These are phyloP conservation scores for Hanseniaspora valbyensis DNA, from an alignment of 805 yeast genomes.

Conservation along the genomic window DNA sequence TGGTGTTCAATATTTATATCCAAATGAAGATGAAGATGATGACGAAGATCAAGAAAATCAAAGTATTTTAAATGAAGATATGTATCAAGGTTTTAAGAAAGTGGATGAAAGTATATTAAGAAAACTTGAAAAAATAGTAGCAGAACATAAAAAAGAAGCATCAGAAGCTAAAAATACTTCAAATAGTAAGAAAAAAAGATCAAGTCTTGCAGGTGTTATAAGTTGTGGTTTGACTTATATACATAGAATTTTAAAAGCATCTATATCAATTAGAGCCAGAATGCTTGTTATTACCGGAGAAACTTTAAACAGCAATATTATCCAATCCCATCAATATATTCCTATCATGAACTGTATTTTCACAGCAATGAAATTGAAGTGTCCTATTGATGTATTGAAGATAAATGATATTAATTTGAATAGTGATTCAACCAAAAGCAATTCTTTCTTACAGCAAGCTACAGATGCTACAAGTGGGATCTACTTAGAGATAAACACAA, in stretches of 20 bases:
- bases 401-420: conserved; percentile 33
- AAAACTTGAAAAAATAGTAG: conserved; percentile 41
- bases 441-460: conserved; percentile 89
- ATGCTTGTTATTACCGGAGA: conserved; percentile 41
- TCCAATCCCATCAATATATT: conserved; percentile 70
- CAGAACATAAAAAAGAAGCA: conserved; percentile 25
- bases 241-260: conserved; percentile 47
- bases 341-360: conserved; percentile 92
- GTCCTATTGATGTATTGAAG: conserved; percentile 85
- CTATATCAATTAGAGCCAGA: conserved; percentile 46
- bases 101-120: conserved; percentile 65
- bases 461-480: conserved; percentile 90
- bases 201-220: conserved; percentile 62
- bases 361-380: conserved; percentile 85
- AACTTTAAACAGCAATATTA: conserved; percentile 48
- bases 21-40: conserved; percentile 2
- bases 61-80: conserved; percentile 40
- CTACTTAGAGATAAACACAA: conserved; percentile 56
- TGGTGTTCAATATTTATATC: conserved; percentile 17
- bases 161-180: conserved; percentile 19
- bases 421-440: conserved; percentile 30
- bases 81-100: conserved; percentile 75
- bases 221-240: conserved; percentile 73
- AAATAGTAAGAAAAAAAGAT: conserved; percentile 22
- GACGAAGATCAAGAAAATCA: conserved; percentile 13